phyloP scores from a whole-genome alignment of 495 filamentous ascomycete genomes.

The Ramalina intermedia region DNA sequence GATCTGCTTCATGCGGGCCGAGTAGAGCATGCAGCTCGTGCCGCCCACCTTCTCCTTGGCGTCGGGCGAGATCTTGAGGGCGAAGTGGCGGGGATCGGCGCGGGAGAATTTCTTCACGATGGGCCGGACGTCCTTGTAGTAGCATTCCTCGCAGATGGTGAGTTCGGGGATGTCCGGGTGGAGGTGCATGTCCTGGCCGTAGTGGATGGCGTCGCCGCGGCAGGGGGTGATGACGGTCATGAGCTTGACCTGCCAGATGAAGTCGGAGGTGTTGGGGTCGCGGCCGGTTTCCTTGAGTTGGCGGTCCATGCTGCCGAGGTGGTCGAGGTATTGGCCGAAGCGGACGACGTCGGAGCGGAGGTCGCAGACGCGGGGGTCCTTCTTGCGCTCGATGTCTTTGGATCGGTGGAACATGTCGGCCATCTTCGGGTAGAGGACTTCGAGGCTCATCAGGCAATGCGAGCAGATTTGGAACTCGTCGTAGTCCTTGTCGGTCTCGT shows the following conservation, averaged over 20 bases:
- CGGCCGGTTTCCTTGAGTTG: constrained; percentile 23
- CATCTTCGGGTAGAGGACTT: constrained; percentile 35
- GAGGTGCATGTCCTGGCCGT: constrained; percentile 42
- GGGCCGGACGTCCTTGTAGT: constrained; percentile 53
- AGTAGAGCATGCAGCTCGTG: constrained; percentile 59
- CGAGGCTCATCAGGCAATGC: constrained; percentile 37
- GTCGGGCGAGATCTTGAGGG: constrained; percentile 25
- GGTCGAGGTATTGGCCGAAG: constrained; percentile 47
- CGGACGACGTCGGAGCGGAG: constrained; percentile 36
- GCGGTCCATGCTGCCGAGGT: constrained; percentile 40
- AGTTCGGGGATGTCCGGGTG: constrained; percentile 48
- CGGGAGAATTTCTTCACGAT: constrained; percentile 30
- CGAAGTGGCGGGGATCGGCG: constrained; percentile 24
- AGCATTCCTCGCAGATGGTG: constrained; percentile 60
- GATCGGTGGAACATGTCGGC: constrained; percentile 29
- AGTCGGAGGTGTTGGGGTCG: constrained; percentile 23
- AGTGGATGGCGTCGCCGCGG: constrained; percentile 32
- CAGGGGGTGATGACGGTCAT: constrained; percentile 41
- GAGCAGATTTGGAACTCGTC: constrained; percentile 43
- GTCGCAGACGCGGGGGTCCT: constrained; percentile 30
- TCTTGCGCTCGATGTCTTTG: constrained; percentile 11
- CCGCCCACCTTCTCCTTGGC: not conserved
- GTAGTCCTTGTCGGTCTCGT: constrained; percentile 32
- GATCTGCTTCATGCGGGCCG: constrained; percentile 53
- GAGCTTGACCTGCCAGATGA: constrained; percentile 36